Base-by-base conservation (phyloP, 1,139 yeast species). In the Chernovozyma sophiae-reginae region DNA sequence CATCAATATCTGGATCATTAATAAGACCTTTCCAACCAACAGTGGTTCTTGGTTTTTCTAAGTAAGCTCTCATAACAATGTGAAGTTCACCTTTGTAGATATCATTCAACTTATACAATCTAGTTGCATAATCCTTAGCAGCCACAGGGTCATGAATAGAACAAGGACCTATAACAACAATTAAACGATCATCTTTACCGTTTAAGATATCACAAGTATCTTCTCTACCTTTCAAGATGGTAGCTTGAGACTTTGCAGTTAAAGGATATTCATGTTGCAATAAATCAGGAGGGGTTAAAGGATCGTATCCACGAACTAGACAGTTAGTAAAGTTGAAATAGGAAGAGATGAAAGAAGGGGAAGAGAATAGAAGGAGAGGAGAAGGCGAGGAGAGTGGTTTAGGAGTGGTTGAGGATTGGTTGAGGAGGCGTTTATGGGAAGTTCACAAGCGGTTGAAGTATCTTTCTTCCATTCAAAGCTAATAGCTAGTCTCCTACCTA, bases 11-110 rank as follows among this genome's bases (percentile, higher is more conserved):
- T 30, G 98, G 98, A 62, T 92, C 98, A 61, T 92, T 92, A 59
- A 92, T 89, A 56, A 92, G 73, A 47, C 98, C 98, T 69, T 92
- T 92, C 98, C 98, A 92, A 46, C 98, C 98, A 38, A 92, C 97
- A 24, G 97, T 92, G 45, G 98, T 92, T 70, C 98, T 81, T 55
- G 98, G 98, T 66, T 92, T 92, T 65, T 92, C 98, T 53, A 92
- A 74, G 74, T 92, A 92, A 13, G 97, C 97, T 67, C 97, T 81
- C 97, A 92, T 92, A 48, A 92, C 76, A 43, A 92, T 77, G 36
- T 84, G 82, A 46, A 92, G 70, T 48, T 92, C 97, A 39, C 72
- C 77, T 43, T 77, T 62, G 46, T 86, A 74, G 62, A 86, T 86
- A 35, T 77, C 81, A 32, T 89, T 70, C 44, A 84, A 65, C 44